Evolutionary conservation across 805 yeast species (phyloP), one percentile per base, ranked within the genome.

Genomic region (Lipomyces yamanashiensis): DNA sequence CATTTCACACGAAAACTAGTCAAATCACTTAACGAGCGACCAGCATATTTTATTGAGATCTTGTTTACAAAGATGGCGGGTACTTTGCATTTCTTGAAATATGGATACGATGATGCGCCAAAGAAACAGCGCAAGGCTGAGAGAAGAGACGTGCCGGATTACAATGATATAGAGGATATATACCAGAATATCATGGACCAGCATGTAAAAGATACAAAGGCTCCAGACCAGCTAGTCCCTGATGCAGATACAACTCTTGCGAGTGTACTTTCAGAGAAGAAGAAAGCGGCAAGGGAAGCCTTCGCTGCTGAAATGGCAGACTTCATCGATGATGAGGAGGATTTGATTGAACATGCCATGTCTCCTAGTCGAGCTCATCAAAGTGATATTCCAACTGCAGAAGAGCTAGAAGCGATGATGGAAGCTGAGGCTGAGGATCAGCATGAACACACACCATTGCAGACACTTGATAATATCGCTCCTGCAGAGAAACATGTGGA

Each of bases 1-100:
- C 85, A 87, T 69, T 91, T 81, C 69, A 84, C 90, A 84, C 81
- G 83, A 59, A 83, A 83, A 67, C 79, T 86, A 70, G 84, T 78
- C 53, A 77, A 75, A 71, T 81, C 77, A 63, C 78, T 81, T 61
- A 79, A 75, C 23, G 80, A 73, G 69, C 82, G 86, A 66, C 92
- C 83, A 54, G 78, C 81, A 59, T 81, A 81, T 71, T 85, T 74
- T 67, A 77, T 84, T 6, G 96, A 91, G 71, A 71, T 93, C 2
- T 76, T 91, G 57, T 90, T 90, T 72, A 84, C 89, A 50, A 78
- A 87, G 69, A 67, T 79, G 65, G 84, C 75, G 21, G 81, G 74
- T 65, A 77, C 80, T 23, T 77, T 78, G 64, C 77, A 80, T 50
- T 93, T 81, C 69, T 81, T 87, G 66, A 80, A 84, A 41, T 80